Percentiles rank a stretch among this genome's conserved stretches.
Conservation (phyloP, 345 rosid genomes). For the Sisymbrium irio region DNA sequence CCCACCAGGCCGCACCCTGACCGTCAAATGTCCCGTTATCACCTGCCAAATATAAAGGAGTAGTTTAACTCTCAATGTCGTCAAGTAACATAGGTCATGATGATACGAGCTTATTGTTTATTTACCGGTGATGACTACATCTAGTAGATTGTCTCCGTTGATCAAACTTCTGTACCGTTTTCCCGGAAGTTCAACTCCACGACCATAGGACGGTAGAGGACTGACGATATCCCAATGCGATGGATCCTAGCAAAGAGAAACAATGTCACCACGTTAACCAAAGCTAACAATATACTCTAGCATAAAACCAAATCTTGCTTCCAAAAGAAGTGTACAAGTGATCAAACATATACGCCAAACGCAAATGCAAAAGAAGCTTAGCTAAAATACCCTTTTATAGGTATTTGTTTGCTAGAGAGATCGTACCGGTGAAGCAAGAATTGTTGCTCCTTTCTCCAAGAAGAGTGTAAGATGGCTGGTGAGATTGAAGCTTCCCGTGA, state of each 20-base stretch:
- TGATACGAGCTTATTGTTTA: background rate
- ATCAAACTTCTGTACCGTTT: slow-evolving; percentile 73
- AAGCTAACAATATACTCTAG: background rate
- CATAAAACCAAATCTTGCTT: background rate
- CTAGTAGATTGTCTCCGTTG: slow-evolving; percentile 65
- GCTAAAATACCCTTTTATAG: background rate
- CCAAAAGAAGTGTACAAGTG: background rate
- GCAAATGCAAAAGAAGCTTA: background rate
- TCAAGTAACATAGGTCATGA: background rate
- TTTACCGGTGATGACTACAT: slow-evolving; percentile 85
- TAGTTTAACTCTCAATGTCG: background rate
- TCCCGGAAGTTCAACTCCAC: slow-evolving; percentile 81
- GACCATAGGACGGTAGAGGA: slow-evolving; percentile 87
- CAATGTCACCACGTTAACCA: background rate
- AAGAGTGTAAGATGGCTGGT: slow-evolving; percentile 97
- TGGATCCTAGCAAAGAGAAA: slow-evolving; percentile 51
- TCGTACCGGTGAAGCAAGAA: slow-evolving; percentile 87
- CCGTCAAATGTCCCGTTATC: slow-evolving; percentile 91
- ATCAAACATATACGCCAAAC: background rate
- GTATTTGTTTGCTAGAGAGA: background rate
- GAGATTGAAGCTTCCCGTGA: slow-evolving; percentile 88
- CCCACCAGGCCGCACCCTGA: slow-evolving; percentile 91
- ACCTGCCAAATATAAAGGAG: slow-evolving; percentile 38
- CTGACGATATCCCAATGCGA: slow-evolving; percentile 79
- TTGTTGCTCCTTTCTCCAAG: slow-evolving; percentile 79